Percentiles rank a stretch among this genome's conserved stretches.
Conservation (phyloP, 768 basidiomycete species). For the Auricularia auricula-judae region DNA sequence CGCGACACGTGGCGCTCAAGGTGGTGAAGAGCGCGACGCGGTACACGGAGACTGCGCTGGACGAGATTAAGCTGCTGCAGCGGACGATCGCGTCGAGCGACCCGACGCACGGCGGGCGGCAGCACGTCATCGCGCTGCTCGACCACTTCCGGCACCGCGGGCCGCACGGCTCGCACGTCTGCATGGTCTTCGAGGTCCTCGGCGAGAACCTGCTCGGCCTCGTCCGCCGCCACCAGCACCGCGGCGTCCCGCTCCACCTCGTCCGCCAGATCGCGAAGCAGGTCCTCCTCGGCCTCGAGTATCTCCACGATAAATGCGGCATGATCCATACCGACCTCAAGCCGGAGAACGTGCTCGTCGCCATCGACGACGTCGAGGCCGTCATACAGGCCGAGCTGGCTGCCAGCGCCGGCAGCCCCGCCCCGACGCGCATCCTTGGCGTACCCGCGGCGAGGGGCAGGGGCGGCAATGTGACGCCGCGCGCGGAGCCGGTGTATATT, state of each 20-base stretch:
- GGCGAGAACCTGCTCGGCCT: constrained; percentile 69
- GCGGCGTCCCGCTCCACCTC: constrained; percentile 69
- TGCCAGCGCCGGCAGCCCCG: not conserved
- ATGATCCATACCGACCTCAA: constrained; percentile 91
- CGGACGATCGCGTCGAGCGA: constrained; percentile 23
- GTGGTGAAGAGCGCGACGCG: constrained; percentile 91
- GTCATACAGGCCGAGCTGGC: constrained; percentile 81
- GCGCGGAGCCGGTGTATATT: constrained; percentile 70
- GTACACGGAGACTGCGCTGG: constrained; percentile 92
- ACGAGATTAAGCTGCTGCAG: constrained; percentile 81
- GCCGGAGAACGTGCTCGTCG: constrained; percentile 92
- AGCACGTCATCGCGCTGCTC: constrained; percentile 78
- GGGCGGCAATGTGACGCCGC: constrained; percentile 92
- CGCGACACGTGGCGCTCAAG: constrained; percentile 77
- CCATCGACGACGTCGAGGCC: constrained; percentile 91
- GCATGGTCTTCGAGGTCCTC: constrained; percentile 83
- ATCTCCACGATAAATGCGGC: constrained; percentile 86
- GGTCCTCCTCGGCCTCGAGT: constrained; percentile 77
- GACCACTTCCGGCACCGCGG: constrained; percentile 78
- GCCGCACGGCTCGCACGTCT: constrained; percentile 63
- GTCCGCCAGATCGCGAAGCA: constrained; percentile 75
- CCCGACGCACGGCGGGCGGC: constrained; percentile 66
- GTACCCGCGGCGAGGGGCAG: constrained; percentile 36
- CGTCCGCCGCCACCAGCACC: constrained; percentile 69
- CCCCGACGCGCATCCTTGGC: not conserved